Conservation (phyloP, 2,329 filamentous ascomycete species). For the Ascochyta clinopodiicola region DNA sequence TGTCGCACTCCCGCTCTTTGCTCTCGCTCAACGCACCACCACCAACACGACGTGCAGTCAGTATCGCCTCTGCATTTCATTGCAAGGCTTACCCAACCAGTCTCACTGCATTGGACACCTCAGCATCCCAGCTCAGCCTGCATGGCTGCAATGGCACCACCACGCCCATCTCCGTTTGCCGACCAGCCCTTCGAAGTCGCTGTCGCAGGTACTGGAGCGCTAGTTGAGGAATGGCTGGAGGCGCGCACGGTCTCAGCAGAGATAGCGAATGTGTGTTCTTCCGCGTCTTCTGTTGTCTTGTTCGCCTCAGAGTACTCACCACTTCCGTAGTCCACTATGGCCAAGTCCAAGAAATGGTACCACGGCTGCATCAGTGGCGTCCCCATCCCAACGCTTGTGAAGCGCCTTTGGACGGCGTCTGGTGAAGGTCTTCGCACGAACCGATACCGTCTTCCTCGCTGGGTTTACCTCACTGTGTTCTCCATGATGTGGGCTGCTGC, state of each 20-base stretch:
- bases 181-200: constrained; percentile 1
- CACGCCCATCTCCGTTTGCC: constrained; percentile 5
- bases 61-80: neutral
- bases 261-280: neutral
- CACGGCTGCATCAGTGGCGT: constrained; percentile 8
- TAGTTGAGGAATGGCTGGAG: constrained; percentile 11
- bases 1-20: neutral
- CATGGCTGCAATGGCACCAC: neutral
- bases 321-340: neutral
- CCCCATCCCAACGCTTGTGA: constrained; percentile 1
- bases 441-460: constrained; percentile 9
- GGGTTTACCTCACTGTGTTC: constrained; percentile 2
- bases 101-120: neutral
- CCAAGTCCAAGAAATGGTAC: constrained; percentile 3
- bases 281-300: neutral
- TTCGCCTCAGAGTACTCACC: neutral
- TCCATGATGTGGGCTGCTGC: neutral
- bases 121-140: neutral
- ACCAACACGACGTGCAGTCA: neutral
- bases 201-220: neutral
- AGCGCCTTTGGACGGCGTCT: neutral
- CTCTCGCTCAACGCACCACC: neutral
- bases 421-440: constrained; percentile 11
- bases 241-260: neutral
- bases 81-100: neutral